phyloP scores from a whole-genome alignment of 1,284 basidiomycete species.

The Cryptococcus jaspeensis region DNA sequence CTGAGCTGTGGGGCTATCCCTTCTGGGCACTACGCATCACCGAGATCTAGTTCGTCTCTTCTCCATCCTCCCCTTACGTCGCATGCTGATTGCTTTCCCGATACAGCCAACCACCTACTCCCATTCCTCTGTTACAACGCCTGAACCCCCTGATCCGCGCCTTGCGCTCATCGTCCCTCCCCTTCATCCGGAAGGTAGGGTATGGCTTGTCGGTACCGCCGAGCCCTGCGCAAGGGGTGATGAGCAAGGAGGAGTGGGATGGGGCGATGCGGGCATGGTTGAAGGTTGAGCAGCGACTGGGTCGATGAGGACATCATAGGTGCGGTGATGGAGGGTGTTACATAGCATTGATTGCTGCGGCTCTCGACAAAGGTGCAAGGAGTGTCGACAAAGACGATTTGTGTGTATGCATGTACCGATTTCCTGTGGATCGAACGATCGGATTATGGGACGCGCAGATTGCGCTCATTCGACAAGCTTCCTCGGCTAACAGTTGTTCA shows the following conservation, averaged over 20 bases:
- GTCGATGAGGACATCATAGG: slow-evolving; percentile 9
- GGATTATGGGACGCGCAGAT: too few species aligned
- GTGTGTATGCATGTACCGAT: too few species aligned
- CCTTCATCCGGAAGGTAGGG: slow-evolving; percentile 17
- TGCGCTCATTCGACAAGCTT: too few species aligned
- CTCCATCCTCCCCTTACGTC: background rate
- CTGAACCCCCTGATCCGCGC: slow-evolving; percentile 9
- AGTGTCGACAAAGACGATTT: background rate
- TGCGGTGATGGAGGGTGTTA: background rate
- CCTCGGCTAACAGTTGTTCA: background rate
- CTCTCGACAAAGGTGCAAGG: background rate
- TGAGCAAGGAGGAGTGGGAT: slow-evolving; percentile 21
- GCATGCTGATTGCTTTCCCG: background rate
- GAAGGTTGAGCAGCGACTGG: slow-evolving; percentile 21
- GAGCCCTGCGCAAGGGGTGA: background rate
- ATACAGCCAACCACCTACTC: slow-evolving; percentile 24
- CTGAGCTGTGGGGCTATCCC: slow-evolving; percentile 40
- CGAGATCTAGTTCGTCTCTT: slow-evolving; percentile 36
- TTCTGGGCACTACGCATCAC: slow-evolving; percentile 41
- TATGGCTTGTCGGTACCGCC: slow-evolving; percentile 7
- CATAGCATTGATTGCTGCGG: background rate
- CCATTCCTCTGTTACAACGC: slow-evolving; percentile 23
- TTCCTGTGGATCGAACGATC: too few species aligned
- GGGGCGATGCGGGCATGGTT: slow-evolving; percentile 21
- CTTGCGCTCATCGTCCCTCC: slow-evolving; percentile 16